Base-by-base conservation (phyloP, 2,329 filamentous ascomycete species). In the Neonectria hederae region DNA sequence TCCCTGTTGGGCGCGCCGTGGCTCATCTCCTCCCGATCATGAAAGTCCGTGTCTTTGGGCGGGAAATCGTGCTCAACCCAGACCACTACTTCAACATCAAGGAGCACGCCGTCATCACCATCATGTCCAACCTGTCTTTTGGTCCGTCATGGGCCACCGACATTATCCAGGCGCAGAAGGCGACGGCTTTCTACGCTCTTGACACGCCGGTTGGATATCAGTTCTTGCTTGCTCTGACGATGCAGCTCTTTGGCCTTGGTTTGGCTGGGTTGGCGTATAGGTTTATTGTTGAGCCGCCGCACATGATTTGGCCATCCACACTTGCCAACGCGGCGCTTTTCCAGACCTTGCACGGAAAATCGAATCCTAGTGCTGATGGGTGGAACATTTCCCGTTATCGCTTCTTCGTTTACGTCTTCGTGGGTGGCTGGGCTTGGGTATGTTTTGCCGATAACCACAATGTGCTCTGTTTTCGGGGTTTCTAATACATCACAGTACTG, bases 71-170 rank as follows among this genome's bases (percentile, higher is more conserved):
- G 5, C 66, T 81, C 32, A 83, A 83, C 62, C 81, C 80, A 0
- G 80, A 82, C 59, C 63, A 65, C 24, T 71, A 76, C 54, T 83
- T 83, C 71, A 83, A 83, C 65, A 79, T 82, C 71, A 83, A 83
- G 65, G 82, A 83, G 53, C 82, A 83, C 59, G 77, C 80, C 1
- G 65, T 83, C 14, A 76, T 83, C 38, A 81, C 81, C 40, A 82
- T 83, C 56, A 83, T 83, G 81, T 80, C 78, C 66, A 84, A 84
- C 63, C 81, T 83, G 19, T 82, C 81, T 1, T 84, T 84, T 57
- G 66, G 68, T 4, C 79, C 77, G 11, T 81, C 82, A 14, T 81
- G 82, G 52, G 73, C 81, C 1, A 83, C 81, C n/a, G 82, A 81
- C 53, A 78, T 83, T 40, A 79, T 83, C 54, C 80, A 83, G 67